Evolutionary conservation across 768 basidiomycete species (phyloP), one percentile per base, ranked within the genome.

Genomic region (Mycena maculata): DNA sequence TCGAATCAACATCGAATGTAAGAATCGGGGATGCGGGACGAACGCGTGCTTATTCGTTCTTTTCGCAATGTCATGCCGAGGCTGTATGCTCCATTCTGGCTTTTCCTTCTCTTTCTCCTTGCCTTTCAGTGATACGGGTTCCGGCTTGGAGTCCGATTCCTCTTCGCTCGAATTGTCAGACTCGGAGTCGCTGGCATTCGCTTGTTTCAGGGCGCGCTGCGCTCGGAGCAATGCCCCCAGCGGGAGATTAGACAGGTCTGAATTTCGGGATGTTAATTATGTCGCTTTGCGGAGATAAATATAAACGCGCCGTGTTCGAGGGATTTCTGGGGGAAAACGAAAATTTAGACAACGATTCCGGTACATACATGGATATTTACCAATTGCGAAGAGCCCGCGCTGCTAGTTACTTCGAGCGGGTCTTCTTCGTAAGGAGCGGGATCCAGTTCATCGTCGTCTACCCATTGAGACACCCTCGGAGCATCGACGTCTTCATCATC

Each of bases 1-100:
- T 13, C 13, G 11, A 52, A 16, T 47, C 57, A 41, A 67, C 20
- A 65, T 60, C 42, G 16, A 70, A 18, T n/a, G 42, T 55, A 31
- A 36, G 28, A 13, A 60, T 31, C 25, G 42, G 6, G 6, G 30
- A 18, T 28, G 48, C 16, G 66, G 38, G 31, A 85, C 94, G 68
- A 79, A 96, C 96, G 96, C 94, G 79, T 97, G 91, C 74, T 98
- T 98, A 75, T 86, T 87, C 7, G 85, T 76, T 45, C 95, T 85
- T 78, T 91, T 92, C 15, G 83, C 75, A 4, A 88, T 81, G 63
- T 84, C 81, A 39, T 77, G 83, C 61, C 83, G 83, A 48, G 78
- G 76, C 66, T 81, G 82, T 56, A 78, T 71, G 70, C 76, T 80
- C 82, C 81, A 80, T 72, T 83, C 84, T 38, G 78, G 78, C 61